Conservation (phyloP, 768 basidiomycete genomes). For the Leccinum rimulosum region DNA sequence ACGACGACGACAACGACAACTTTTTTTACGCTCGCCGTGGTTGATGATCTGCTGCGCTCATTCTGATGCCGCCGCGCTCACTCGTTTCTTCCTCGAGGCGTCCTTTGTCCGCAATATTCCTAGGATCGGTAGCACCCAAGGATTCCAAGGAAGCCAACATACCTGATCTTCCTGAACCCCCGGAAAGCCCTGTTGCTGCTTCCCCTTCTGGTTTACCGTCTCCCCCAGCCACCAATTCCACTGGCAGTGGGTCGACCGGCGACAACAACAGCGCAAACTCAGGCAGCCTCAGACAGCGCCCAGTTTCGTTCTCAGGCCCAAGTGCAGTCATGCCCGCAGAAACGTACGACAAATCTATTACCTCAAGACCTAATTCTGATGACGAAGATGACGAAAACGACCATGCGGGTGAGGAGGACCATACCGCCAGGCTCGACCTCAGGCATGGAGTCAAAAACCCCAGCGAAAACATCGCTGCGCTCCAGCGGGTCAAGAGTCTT, state of each 20-base stretch:
- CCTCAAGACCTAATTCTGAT: conserved; percentile 34
- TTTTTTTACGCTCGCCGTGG: conserved; percentile 14
- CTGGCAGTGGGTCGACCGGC: conserved; percentile 74
- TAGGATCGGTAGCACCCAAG: conserved; percentile 43
- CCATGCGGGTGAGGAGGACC: conserved; percentile 57
- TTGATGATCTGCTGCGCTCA: conserved; percentile 28
- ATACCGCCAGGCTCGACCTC: conserved; percentile 53
- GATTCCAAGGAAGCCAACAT: conserved; percentile 40
- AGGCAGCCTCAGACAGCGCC: conserved; percentile 39
- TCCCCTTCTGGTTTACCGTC: conserved; percentile 73
- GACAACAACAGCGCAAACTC: conserved; percentile 47
- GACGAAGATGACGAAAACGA: conserved; percentile 51
- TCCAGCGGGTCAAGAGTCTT: conserved; percentile 69
- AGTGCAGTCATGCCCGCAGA: conserved; percentile 41
- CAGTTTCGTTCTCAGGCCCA: conserved; percentile 26
- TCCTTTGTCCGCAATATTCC: conserved; percentile 61
- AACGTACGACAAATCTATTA: conserved; percentile 34
- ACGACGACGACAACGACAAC: conserved; percentile 21
- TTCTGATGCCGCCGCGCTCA: conserved; percentile 52
- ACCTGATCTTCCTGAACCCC: conserved; percentile 70
- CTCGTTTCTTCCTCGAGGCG: conserved; percentile 41
- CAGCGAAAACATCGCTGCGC: conserved; percentile 54
- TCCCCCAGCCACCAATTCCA: conserved; percentile 83
- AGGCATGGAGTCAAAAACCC: conserved; percentile 36
- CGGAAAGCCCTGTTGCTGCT: conserved; percentile 53